Conservation (phyloP, 331 rosid species). For the Rosa hybrid region DNA sequence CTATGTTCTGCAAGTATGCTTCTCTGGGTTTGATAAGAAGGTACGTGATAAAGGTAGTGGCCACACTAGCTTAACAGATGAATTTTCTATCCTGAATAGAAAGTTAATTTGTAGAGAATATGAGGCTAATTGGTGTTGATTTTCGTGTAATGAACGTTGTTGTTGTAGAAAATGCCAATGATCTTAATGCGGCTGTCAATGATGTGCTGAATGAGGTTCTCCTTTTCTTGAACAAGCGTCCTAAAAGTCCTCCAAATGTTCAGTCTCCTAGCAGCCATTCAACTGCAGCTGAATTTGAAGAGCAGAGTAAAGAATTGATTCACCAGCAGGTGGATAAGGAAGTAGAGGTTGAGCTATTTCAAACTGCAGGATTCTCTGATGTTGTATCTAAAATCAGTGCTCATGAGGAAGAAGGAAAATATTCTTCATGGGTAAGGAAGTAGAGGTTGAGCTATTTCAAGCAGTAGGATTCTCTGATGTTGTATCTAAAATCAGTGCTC, state of each 20-base stretch:
- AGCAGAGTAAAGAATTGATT: constrained; percentile 19
- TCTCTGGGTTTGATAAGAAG: too few species aligned
- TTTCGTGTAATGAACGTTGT: constrained; percentile 73
- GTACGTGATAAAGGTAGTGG: too few species aligned
- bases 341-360: constrained; percentile 15
- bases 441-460: too few species aligned
- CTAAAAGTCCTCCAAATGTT: constrained; percentile 19
- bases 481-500: constrained; percentile 55
- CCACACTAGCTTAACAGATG: too few species aligned
- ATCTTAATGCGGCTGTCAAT: constrained; percentile 66
- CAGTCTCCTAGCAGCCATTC: background rate
- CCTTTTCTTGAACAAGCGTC: constrained; percentile 35
- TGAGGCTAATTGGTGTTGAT: constrained; percentile 42
- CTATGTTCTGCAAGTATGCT: too few species aligned
- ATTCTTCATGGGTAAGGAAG: too few species aligned
- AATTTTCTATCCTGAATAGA: too few species aligned
- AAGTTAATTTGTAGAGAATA: too few species aligned
- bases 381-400: background rate
- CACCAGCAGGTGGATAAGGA: constrained; percentile 22
- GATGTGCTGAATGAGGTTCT: constrained; percentile 61
- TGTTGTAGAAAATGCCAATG: constrained; percentile 72
- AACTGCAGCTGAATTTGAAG: constrained; percentile 37
- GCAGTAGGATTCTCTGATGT: constrained; percentile 23
- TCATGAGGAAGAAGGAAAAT: too few species aligned
- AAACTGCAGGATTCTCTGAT: background rate